These are phyloP conservation scores for Globisporangium canariense DNA, from an alignment of 352 stramenopile genomes.

Conservation along the genomic window DNA sequence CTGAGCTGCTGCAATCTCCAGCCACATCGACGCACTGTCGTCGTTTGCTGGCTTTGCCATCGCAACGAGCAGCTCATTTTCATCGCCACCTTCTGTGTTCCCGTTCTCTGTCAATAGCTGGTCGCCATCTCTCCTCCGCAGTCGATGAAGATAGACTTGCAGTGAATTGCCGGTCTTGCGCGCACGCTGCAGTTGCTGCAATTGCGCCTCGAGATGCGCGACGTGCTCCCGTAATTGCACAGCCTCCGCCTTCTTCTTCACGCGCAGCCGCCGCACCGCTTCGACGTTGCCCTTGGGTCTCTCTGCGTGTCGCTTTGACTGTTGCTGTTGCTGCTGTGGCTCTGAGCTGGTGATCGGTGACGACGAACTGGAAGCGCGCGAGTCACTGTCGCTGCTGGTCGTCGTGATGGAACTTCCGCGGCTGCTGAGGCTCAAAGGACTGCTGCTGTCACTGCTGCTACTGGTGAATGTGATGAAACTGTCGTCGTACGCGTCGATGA, in stretches of 20 bases:
- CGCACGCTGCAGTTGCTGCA: not conserved
- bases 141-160: not conserved
- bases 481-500: conserved; percentile 36
- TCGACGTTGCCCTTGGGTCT: not conserved
- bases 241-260: conserved; percentile 9
- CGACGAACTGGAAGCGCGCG: not conserved
- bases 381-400: not conserved
- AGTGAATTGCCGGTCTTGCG: conserved; percentile 1
- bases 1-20: conserved; percentile 33
- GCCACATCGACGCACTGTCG: conserved; percentile 26
- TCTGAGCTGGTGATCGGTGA: not conserved
- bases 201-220: not conserved
- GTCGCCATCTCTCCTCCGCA: not conserved
- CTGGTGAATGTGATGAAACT: not conserved
- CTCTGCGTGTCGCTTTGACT: not conserved
- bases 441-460: not conserved
- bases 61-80: conserved; percentile 3
- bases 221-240: conserved; percentile 1
- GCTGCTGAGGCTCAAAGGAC: not conserved
- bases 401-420: not conserved
- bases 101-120: not conserved
- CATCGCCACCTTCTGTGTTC: not conserved
- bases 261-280: not conserved
- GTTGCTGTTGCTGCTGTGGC: not conserved
- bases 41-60: conserved; percentile 1